Evolutionary conservation across 352 stramenopile species (phyloP).

Genomic region (Paralagenidium karlingii): DNA sequence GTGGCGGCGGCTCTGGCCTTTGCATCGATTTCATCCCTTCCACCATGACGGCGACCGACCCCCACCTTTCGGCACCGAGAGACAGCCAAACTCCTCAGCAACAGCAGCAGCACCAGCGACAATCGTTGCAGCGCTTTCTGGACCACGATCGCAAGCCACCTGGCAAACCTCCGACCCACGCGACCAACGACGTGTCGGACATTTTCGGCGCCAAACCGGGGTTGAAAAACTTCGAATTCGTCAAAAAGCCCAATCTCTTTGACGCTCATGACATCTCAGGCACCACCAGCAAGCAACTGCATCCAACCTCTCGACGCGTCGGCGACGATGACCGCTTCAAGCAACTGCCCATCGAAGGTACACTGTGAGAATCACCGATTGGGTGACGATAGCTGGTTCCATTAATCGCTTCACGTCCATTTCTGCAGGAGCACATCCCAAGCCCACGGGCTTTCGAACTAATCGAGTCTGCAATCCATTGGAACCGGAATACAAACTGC

Average conservation of each 20-base stretch:
- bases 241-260: slow-evolving; percentile 58
- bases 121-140: too few relatives aligned
- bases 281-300: slow-evolving; percentile 42
- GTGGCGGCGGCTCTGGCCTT: too few relatives aligned
- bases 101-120: too few relatives aligned
- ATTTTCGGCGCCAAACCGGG: slow-evolving; percentile 30
- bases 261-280: slow-evolving; percentile 43
- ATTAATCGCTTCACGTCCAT: too few relatives aligned
- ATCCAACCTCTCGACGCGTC: slow-evolving; percentile 28
- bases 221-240: slow-evolving; percentile 47
- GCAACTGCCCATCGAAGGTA: slow-evolving; percentile 51
- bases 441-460: slow-evolving; percentile 32
- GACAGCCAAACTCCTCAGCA: too few relatives aligned
- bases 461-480: slow-evolving; percentile 54
- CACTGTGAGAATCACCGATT: too few relatives aligned
- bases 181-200: slow-evolving; percentile 55
- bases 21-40: too few relatives aligned
- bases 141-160: too few relatives aligned
- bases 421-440: slow-evolving; percentile 13
- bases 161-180: too few relatives aligned
- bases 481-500: slow-evolving; percentile 42
- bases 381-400: too few relatives aligned
- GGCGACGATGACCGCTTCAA: slow-evolving; percentile 47
- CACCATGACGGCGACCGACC: too few relatives aligned
- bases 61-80: too few relatives aligned